Base-by-base conservation (phyloP, 2,329 filamentous ascomycete species). In the Colletotrichum tropicicola region DNA sequence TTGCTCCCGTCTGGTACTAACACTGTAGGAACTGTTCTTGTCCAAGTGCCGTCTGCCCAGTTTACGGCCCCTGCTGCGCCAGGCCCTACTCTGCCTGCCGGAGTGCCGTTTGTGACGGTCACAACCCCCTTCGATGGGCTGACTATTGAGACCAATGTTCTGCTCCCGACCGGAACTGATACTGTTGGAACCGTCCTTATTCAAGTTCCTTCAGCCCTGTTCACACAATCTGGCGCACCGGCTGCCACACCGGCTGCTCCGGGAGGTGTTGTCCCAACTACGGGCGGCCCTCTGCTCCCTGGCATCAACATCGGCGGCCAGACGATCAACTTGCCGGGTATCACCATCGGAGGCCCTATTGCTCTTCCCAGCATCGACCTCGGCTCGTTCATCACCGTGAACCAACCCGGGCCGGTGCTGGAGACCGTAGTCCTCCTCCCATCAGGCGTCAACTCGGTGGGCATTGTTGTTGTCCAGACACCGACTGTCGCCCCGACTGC, bases 391-490 rank as follows among this genome's bases (percentile, higher is more conserved):
- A 27, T 65, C 35, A 65, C 62, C 2, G 10, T 62, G 39, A 59
- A 37, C 6, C 59, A 59, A 12, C 25, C n/a, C 12, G 63, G 59
- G 12, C 25, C 59, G 3, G 53, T 59, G 39, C 8, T 52, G 17
- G 28, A 48, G 21, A 66, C 59, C 8, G 39, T 41, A 9, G 48
- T 53, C 6, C 55, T 53, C 21, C 32, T 35, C 13, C 63, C 63
- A 7, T 41, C 63, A 5, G 63, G 63, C 5, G 59, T 59, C 32
- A 53, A 63, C 45, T 49, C 63, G 2, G 59, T 58, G 13, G 63
- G 63, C 12, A 28, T 64, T 8, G 52, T 66, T 13, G 21, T 66
- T 15, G 27, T 66, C 41, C 63, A 66, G 59, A 57, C 59, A 48
- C 63, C 63, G 9, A 63, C 47, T n/a, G 39, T 47, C 37, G 52